These are phyloP conservation scores for Xerocomus minutiporus DNA, from an alignment of 1,284 basidiomycete species.

Conservation along the genomic window DNA sequence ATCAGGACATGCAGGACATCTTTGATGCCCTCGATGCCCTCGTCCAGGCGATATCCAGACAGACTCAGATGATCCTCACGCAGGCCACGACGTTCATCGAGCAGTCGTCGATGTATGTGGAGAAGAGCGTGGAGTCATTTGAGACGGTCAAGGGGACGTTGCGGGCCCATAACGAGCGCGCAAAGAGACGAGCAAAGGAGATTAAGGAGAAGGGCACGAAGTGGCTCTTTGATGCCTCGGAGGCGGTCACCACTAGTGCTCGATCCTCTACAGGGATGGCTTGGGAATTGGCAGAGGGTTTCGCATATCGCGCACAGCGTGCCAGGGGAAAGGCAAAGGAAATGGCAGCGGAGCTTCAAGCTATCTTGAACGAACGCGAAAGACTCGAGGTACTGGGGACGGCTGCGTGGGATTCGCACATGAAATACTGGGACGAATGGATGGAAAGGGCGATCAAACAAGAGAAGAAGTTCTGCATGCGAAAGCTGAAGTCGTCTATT, in stretches of 20 bases:
- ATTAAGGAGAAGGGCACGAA: slow-evolving; percentile 45
- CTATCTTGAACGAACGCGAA: slow-evolving; percentile 22
- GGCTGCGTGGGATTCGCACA: slow-evolving; percentile 15
- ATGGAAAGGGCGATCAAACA: slow-evolving; percentile 5
- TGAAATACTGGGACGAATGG: slow-evolving; percentile 25
- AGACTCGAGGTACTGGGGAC: slow-evolving; percentile 12
- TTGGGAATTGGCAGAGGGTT: slow-evolving; percentile 26
- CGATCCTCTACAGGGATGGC: slow-evolving; percentile 48
- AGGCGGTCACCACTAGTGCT: slow-evolving; percentile 37
- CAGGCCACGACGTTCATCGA: slow-evolving; percentile 44
- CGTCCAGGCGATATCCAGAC: slow-evolving; percentile 42
- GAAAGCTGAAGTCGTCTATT: slow-evolving; percentile 8
- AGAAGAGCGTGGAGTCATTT: slow-evolving; percentile 23
- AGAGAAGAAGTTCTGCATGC: slow-evolving; percentile 16
- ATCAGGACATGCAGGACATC: slow-evolving; percentile 53
- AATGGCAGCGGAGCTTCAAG: slow-evolving; percentile 29
- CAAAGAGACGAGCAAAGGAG: slow-evolving; percentile 53
- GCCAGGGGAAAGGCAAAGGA: slow-evolving; percentile 51
- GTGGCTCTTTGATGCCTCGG: slow-evolving; percentile 39
- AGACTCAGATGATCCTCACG: slow-evolving; percentile 33
- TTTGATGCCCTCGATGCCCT: slow-evolving; percentile 60
- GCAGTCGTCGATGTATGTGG: slow-evolving; percentile 42
- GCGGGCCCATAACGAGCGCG: slow-evolving; percentile 49
- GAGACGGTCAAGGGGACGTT: slow-evolving; percentile 39
- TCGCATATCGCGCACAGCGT: slow-evolving; percentile 34